Evolutionary conservation across 371 early-diverging fungal genomes (phyloP).

Genomic region (Mucor velutinosus): DNA sequence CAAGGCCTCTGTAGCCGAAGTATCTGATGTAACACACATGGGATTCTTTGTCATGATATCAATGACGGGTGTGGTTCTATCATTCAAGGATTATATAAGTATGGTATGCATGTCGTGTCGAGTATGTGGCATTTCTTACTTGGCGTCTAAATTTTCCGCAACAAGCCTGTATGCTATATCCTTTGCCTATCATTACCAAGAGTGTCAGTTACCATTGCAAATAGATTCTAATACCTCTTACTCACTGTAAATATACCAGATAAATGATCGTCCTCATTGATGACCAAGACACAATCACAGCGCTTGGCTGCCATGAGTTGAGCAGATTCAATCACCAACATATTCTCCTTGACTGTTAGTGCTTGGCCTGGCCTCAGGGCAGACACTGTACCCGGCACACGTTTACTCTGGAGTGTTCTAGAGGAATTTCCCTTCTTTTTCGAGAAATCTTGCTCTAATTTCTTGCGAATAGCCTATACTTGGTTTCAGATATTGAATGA

Average conservation of each 20-base stretch:
- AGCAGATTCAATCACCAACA: slow-evolving; percentile 90
- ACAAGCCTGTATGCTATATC: slow-evolving; percentile 54
- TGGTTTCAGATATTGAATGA: neutral
- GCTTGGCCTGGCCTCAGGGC: slow-evolving; percentile 86
- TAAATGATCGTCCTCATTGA: slow-evolving; percentile 90
- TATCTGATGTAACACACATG: slow-evolving; percentile 81
- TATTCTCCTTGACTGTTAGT: slow-evolving; percentile 85
- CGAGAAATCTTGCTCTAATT: slow-evolving; percentile 72
- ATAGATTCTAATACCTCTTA: neutral
- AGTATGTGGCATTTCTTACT: slow-evolving; percentile 19
- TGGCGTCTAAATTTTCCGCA: slow-evolving; percentile 48
- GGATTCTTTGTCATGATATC: slow-evolving; percentile 93
- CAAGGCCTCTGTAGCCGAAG: slow-evolving; percentile 90
- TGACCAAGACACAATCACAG: slow-evolving; percentile 91
- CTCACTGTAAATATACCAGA: slow-evolving; percentile 90
- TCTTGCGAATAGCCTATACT: slow-evolving; percentile 60
- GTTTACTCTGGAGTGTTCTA: slow-evolving; percentile 34
- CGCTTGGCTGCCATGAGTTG: slow-evolving; percentile 98
- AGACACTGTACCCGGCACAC: slow-evolving; percentile 84
- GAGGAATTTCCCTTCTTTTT: slow-evolving; percentile 55
- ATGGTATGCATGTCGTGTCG: neutral
- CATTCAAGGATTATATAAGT: neutral
- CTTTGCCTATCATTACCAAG: slow-evolving; percentile 37
- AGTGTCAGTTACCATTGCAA: too few species aligned
- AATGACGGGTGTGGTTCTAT: slow-evolving; percentile 70